Evolutionary conservation across 805 yeast species (phyloP), one percentile per base, ranked within the genome.

Genomic region (Metschnikowia dekortorum): DNA sequence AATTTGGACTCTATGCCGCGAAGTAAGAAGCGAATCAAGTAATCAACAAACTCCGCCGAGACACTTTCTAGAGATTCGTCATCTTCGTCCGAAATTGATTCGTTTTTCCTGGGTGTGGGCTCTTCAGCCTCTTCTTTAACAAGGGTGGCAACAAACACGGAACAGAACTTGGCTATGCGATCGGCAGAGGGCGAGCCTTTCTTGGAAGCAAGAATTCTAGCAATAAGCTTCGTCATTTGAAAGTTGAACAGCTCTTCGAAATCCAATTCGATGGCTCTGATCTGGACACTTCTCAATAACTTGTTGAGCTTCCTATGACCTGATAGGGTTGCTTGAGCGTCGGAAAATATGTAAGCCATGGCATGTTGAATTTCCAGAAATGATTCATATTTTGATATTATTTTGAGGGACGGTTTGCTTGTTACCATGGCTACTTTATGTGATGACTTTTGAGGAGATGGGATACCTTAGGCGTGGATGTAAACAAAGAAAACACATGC

Each of bases 1-100:
- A 87, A 86, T 56, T 80, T 80, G 10, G 96, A 86, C 53, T 84
- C 88, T 1, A 87, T 75, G 0, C 97, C 97, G 51, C 83, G 74
- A n/a, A 87, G 66, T 35, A 90, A 67, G 64, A 87, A 92, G 18
- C 80, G 74, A 2, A 89, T 75, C 30, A 89, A 64, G 49, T 68
- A 70, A 50, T 82, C 83, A 10, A 85, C 76, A 59, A 89, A 87
- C 18, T 74, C 68, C 2, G 79, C 63, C 41, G 79, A 75, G 4
- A 73, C 61, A 8, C 69, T 60, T n/a, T 62, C 67, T 28, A 60
- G 59, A 6, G 70, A 74, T 2, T 74, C 80, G 0, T 67, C 70
- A n/a, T 70, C 76, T 11, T 66, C 70, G 44, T 66, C 66, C 4
- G 39, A 22, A 14, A 11, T n/a, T 9, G 46, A 6, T 13, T 26